Evolutionary conservation across 495 filamentous ascomycete species (phyloP), one percentile per base, ranked within the genome.

Genomic region (Penicillium odoratum): DNA sequence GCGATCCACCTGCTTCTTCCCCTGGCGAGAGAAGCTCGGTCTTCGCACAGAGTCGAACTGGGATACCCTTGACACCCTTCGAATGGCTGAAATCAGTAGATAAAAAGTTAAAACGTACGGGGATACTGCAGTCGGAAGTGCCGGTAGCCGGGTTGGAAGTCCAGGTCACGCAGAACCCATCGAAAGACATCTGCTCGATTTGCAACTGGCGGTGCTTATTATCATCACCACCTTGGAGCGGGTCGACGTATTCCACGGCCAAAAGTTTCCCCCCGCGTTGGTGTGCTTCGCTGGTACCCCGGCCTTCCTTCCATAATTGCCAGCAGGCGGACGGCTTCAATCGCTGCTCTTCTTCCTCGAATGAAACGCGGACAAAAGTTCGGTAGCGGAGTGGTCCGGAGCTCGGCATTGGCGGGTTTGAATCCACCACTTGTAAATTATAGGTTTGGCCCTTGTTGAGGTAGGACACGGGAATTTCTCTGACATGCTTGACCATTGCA

Each of bases 361-460:
- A 97, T 0, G 92, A 95, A 44, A 97, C 85, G 15, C 93, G 87
- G 45, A 97, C 80, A 63, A 86, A 92, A 0, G 92, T 96, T 25
- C 93, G 83, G 71, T 94, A 96, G 61, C 80, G 84, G 29, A 81
- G 43, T 3, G 75, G 77, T 9, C 62, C 69, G 0, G 81, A 79
- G 56, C 78, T 81, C 2, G 74, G 76, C 51, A 69, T 72, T 4
- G 69, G 73, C 15, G 80, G 80, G 5, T 68, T 64, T 6, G 69
- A 72, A 65, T 97, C 93, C 38, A 88, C 73, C 38, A 97, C 81
- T 5, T 87, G 85, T 10, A 97, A 71, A 5, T 85, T 84, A 72
- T 97, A 97, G 16, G 90, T 86, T 74, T 97, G 93, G n/a, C 93
- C 93, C 74, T 97, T 97, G 68, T 97, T 96, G 21, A 97, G 82